Percentiles rank a stretch among this genome's conserved stretches.
phyloP scores from a whole-genome alignment of 192 early-diverging fungal genomes.

The Podila clonocystis region DNA sequence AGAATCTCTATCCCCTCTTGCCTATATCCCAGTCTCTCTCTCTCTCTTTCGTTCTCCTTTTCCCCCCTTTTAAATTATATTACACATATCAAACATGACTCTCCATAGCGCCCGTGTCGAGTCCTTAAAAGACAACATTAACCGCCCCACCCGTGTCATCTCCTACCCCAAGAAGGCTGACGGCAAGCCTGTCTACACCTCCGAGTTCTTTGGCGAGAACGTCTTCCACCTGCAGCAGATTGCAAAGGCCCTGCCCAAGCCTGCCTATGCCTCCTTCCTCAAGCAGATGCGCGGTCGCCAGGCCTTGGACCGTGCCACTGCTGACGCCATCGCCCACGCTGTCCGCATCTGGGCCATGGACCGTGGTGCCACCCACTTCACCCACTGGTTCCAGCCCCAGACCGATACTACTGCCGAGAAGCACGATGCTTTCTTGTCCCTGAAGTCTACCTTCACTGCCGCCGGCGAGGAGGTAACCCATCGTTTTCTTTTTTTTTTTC shows the following conservation, averaged over 20 bases:
- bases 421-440: slow-evolving; percentile 97
- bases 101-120: slow-evolving; percentile 56
- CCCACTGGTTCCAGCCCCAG: slow-evolving; percentile 99
- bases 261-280: slow-evolving; percentile 90
- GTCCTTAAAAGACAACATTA: slow-evolving; percentile 61
- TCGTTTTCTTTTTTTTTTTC: neutral
- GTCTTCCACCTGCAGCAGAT: slow-evolving; percentile 95
- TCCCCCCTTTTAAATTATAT: slow-evolving; percentile 2
- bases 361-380: slow-evolving; percentile 97
- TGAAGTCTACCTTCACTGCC: slow-evolving; percentile 83
- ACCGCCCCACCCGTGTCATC: slow-evolving; percentile 74
- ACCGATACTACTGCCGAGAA: slow-evolving; percentile 99
- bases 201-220: slow-evolving; percentile 93
- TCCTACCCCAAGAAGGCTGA: slow-evolving; percentile 77
- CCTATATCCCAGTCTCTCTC: too few species aligned
- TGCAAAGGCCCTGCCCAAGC: slow-evolving; percentile 92
- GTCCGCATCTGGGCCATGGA: slow-evolving; percentile 98
- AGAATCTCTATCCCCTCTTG: neutral
- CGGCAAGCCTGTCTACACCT: slow-evolving; percentile 80
- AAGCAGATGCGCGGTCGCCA: slow-evolving; percentile 94
- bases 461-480: slow-evolving; percentile 86
- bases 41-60: neutral
- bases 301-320: slow-evolving; percentile 90
- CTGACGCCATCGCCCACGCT: slow-evolving; percentile 99
- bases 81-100: slow-evolving; percentile 34